A percentile compares a stretch with the other conserved stretches of the same genome.
phyloP scores from a whole-genome alignment of 768 basidiomycete genomes.

The Podaxis sp. region DNA sequence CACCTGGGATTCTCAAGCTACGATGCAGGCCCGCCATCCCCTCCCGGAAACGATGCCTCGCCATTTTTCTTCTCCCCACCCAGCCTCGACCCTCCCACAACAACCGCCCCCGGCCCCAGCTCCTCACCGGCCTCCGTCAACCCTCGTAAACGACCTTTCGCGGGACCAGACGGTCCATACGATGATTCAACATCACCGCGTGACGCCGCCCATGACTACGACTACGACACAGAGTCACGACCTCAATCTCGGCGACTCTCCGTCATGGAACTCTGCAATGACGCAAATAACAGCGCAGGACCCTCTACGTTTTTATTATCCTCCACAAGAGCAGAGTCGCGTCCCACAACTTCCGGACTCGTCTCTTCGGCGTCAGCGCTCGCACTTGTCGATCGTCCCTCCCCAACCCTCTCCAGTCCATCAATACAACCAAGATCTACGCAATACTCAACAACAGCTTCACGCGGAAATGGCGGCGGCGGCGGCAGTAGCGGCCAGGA shows the following conservation, averaged over 20 bases:
- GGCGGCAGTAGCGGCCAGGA: slow-evolving; percentile 18
- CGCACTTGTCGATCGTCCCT: slow-evolving; percentile 35
- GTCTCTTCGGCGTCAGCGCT: slow-evolving; percentile 41
- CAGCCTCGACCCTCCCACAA: slow-evolving; percentile 21
- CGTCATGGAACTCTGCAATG: slow-evolving; percentile 90
- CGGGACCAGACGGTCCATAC: slow-evolving; percentile 52
- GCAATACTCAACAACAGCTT: slow-evolving; percentile 28
- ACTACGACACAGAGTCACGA: slow-evolving; percentile 72
- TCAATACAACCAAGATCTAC: slow-evolving; percentile 25
- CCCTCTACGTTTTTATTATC: slow-evolving; percentile 27
- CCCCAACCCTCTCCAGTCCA: slow-evolving; percentile 23
- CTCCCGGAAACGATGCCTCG: slow-evolving; percentile 45
- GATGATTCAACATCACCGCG: slow-evolving; percentile 24
- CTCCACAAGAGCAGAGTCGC: slow-evolving; percentile 19
- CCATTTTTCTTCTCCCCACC: slow-evolving; percentile 69
- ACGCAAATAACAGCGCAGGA: slow-evolving; percentile 32
- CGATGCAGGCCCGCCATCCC: slow-evolving; percentile 22
- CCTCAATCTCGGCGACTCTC: slow-evolving; percentile 79
- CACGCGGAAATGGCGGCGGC: slow-evolving; percentile 22
- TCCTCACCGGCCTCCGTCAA: slow-evolving; percentile 30
- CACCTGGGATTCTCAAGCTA: slow-evolving; percentile 19
- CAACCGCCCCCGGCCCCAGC: slow-evolving; percentile 29
- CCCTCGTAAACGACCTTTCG: slow-evolving; percentile 65
- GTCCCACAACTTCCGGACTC: slow-evolving; percentile 47
- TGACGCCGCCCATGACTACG: slow-evolving; percentile 37